Evolutionary conservation across 2,329 filamentous ascomycete genomes (phyloP), one percentile per base, ranked within the genome.

Genomic region (Cladosporium halotolerans): DNA sequence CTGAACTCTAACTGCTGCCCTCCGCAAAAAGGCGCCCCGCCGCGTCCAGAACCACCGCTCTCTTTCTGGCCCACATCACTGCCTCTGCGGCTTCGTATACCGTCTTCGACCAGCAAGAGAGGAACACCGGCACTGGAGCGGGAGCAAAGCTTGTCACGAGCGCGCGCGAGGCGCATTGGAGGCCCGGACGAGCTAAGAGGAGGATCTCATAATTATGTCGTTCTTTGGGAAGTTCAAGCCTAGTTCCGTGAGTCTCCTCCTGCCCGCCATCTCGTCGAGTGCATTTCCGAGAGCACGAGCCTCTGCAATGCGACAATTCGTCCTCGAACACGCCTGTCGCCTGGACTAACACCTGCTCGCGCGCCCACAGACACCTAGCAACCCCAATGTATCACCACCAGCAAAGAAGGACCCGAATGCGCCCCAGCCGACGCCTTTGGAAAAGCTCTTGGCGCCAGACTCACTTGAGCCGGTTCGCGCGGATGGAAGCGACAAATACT

Each of bases 401-500:
- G 66, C 74, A 54, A 85, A 83, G 72, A 83, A 82, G 65, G 81
- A 85, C 61, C 72, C 75, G 55, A 76, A 79, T 66, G 75, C 76
- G 60, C 77, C 76, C 33, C 74, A 76, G 60, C 74, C 77, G 52
- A 83, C 80, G 43, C 79, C 80, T 40, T 69, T 85, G 33, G 81
- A 85, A 71, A 83, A 89, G 76, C 86, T 95, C 78, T 79, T 99
- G 32, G 80, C 84, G 63, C 48, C 31, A 10, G 86, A 89, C 71
- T 86, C 90, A 70, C 84, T 88, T 55, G 91, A 90, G 3, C 84
- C 91, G 2, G 74, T 95, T 61, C 84, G 89, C 65, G 77, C 80
- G 61, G 91, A 97, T 72, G 93, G 93, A 51, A 96, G 88, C 68
- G 93, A 97, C 75, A 95, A 96, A 75, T 99, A 96, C 76, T 97